phyloP scores from a whole-genome alignment of 192 early-diverging fungal genomes.

The Chytriomyces hyalinus region DNA sequence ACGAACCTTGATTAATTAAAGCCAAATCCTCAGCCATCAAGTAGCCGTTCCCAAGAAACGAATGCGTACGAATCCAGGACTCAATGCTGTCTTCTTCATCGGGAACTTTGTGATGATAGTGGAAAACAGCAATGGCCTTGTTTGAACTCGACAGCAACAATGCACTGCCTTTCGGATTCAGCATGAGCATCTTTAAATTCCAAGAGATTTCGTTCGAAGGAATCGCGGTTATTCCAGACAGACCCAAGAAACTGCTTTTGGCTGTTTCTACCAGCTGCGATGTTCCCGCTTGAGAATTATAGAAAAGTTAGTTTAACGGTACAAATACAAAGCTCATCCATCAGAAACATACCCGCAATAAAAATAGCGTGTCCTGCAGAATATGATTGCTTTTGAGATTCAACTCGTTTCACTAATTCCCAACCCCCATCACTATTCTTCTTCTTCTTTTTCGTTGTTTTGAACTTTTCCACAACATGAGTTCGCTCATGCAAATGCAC shows the following conservation, averaged over 20 bases:
- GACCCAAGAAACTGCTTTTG: neutral
- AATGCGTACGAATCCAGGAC: neutral
- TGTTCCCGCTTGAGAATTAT: neutral
- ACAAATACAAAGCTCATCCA: neutral
- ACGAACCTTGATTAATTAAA: neutral
- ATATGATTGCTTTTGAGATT: neutral
- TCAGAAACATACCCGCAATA: neutral
- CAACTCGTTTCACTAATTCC: neutral
- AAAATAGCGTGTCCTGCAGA: neutral
- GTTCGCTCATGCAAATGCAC: neutral
- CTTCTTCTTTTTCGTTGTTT: neutral
- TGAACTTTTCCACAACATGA: neutral
- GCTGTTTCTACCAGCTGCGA: neutral
- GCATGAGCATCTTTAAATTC: neutral
- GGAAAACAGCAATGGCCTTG: neutral
- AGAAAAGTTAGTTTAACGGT: neutral
- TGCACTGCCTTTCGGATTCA: neutral
- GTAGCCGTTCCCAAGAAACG: neutral
- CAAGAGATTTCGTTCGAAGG: neutral
- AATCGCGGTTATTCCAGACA: conserved; percentile 1
- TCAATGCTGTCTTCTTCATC: neutral
- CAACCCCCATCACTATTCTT: neutral
- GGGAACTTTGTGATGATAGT: neutral
- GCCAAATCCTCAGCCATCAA: neutral
- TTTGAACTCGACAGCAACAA: neutral